phyloP scores from a whole-genome alignment of 495 filamentous ascomycete species.

The Trichoderma erinaceum region DNA sequence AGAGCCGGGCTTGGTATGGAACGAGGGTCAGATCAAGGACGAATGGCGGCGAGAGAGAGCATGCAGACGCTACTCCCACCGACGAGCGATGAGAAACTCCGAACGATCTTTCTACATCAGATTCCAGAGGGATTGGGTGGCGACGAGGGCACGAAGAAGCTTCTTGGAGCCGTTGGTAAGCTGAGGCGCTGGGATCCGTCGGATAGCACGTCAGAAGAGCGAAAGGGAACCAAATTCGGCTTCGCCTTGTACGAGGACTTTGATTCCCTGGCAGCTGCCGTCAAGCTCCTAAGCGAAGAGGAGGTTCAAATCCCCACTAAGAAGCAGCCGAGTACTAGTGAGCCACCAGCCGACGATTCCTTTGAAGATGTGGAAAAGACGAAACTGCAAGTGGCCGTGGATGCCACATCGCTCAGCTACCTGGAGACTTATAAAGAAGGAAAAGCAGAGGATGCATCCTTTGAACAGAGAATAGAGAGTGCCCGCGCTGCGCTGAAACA shows the following conservation, averaged over 20 bases:
- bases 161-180: constrained; percentile 71
- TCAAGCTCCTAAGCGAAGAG: constrained; percentile 71
- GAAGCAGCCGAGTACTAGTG: constrained; percentile 45
- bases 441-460: constrained; percentile 58
- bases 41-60: constrained; percentile 63
- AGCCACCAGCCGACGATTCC: constrained; percentile 38
- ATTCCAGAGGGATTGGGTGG: constrained; percentile 72
- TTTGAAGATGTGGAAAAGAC: constrained; percentile 61
- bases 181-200: constrained; percentile 71
- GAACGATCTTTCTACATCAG: constrained; percentile 84
- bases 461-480: constrained; percentile 61
- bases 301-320: constrained; percentile 73
- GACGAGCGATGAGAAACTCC: constrained; percentile 80
- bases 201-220: constrained; percentile 60
- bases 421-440: constrained; percentile 69
- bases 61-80: constrained; percentile 78
- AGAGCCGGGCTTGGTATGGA: constrained; percentile 64
- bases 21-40: constrained; percentile 57
- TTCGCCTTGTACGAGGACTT: constrained; percentile 96
- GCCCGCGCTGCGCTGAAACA: constrained; percentile 57
- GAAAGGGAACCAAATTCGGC: constrained; percentile 82
- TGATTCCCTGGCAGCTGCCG: constrained; percentile 78
- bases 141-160: constrained; percentile 76
- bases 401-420: constrained; percentile 72
- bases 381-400: constrained; percentile 69